A percentile compares a stretch with the other conserved stretches of the same genome.
Conservation (phyloP, 148 eudicot species). For the Camellia lanceoleosa region DNA sequence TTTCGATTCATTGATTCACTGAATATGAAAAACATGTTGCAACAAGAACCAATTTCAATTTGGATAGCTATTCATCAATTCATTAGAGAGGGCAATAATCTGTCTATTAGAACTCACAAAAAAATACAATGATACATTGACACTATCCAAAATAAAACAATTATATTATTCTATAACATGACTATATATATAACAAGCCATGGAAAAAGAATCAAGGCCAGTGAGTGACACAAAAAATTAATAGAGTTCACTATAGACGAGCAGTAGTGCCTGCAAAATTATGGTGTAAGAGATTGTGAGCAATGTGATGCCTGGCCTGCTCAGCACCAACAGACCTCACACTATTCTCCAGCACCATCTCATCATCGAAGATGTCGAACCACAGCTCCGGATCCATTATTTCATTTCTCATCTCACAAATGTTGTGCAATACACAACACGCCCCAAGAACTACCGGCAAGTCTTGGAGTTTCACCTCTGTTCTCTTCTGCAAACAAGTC, state of each 20-base stretch:
- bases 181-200: background rate
- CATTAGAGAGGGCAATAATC: background rate
- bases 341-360: slow-evolving; percentile 45
- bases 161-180: slow-evolving; percentile 6
- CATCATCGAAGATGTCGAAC: slow-evolving; percentile 61
- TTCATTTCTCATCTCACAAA: slow-evolving; percentile 58
- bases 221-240: background rate
- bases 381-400: slow-evolving; percentile 30
- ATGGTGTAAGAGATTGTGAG: slow-evolving; percentile 68
- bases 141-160: background rate
- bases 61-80: background rate
- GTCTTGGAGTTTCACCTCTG: slow-evolving; percentile 71
- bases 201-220: slow-evolving; percentile 1
- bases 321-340: slow-evolving; percentile 34
- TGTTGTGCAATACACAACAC: slow-evolving; percentile 70
- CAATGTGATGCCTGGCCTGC: slow-evolving; percentile 65
- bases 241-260: slow-evolving; percentile 14
- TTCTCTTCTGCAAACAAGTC: slow-evolving; percentile 72
- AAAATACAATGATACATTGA: background rate
- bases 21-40: too few relatives aligned
- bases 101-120: background rate
- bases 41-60: too few relatives aligned
- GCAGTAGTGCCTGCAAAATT: slow-evolving; percentile 36
- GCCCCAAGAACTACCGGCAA: slow-evolving; percentile 68
- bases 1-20: too few relatives aligned